These are phyloP conservation scores for Sicyos edulis DNA, from an alignment of 306 rosid species.

Conservation along the genomic window DNA sequence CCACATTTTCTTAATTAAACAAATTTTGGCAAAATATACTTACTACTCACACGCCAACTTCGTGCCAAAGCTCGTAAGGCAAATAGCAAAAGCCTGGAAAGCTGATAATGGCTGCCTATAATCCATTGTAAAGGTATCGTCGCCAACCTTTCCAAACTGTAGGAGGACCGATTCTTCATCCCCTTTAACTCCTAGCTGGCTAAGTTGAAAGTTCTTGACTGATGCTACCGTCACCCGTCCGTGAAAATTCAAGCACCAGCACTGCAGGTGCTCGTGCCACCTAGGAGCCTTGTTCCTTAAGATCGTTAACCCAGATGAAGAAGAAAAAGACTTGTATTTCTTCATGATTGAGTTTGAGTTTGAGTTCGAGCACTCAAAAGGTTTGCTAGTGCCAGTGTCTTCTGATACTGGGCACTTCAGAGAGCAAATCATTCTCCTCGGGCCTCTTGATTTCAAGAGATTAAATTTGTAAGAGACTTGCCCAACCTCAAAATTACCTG, in stretches of 20 bases:
- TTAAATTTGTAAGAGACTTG: constrained; percentile 87
- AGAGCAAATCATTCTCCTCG: constrained; percentile 85
- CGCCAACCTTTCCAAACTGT: constrained; percentile 94
- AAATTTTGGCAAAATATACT: constrained; percentile 19
- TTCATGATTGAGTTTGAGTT: constrained; percentile 25
- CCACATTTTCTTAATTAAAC: constrained; percentile 32
- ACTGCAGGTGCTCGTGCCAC: constrained; percentile 92
- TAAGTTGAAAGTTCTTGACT: constrained; percentile 93
- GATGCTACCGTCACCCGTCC: constrained; percentile 96
- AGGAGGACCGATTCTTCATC: constrained; percentile 73
- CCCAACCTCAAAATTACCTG: constrained; percentile 89
- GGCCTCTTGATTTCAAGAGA: constrained; percentile 95
- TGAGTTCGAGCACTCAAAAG: constrained; percentile 19
- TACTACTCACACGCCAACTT: constrained; percentile 91
- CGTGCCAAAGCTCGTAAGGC: constrained; percentile 95
- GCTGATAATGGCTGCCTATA: constrained; percentile 91
- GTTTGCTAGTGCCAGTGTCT: constrained; percentile 34
- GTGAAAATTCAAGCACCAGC: constrained; percentile 99
- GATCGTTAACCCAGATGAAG: constrained; percentile 41
- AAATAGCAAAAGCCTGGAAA: constrained; percentile 93
- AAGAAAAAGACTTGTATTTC: constrained; percentile 26
- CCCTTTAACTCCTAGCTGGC: constrained; percentile 88
- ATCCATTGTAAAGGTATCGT: constrained; percentile 93
- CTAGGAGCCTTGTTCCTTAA: constrained; percentile 96
- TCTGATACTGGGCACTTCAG: constrained; percentile 47